These are phyloP conservation scores for Diaporthe longicolla DNA, from an alignment of 2,329 filamentous ascomycete species.

Conservation along the genomic window DNA sequence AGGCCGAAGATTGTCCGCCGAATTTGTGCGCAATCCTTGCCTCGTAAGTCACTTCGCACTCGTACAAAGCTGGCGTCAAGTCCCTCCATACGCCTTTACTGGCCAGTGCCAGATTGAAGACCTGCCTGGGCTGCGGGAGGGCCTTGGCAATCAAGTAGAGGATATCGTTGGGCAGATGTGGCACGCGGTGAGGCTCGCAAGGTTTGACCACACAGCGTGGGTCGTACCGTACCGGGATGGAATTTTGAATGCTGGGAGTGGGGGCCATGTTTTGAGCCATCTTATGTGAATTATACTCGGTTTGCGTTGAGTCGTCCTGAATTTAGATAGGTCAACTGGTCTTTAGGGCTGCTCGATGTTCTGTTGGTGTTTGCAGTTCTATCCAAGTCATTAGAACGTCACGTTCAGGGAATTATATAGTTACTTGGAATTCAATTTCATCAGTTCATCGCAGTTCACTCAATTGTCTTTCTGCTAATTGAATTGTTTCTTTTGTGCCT, in stretches of 20 bases:
- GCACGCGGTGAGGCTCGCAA: background rate
- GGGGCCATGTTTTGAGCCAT: background rate
- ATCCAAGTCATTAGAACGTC: background rate
- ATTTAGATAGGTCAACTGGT: background rate
- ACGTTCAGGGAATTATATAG: background rate
- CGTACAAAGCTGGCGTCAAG: background rate
- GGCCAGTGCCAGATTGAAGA: background rate
- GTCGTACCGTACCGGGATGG: background rate
- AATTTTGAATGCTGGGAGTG: background rate
- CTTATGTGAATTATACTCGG: background rate
- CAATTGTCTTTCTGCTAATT: too few relatives aligned
- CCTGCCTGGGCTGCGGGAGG: background rate
- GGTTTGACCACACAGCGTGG: background rate
- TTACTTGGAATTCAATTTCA: background rate
- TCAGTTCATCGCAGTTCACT: fast-evolving
- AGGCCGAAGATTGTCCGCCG: background rate
- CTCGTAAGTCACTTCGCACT: slow-evolving; percentile 2
- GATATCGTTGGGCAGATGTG: background rate
- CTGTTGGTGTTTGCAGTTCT: background rate
- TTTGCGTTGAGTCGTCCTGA: background rate
- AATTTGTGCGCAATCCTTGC: background rate
- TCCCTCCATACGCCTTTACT: background rate
- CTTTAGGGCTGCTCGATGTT: background rate
- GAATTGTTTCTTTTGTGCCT: background rate
- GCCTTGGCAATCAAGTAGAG: background rate